phyloP scores from a whole-genome alignment of 352 stramenopile species.

The Pythium insidiosum region DNA sequence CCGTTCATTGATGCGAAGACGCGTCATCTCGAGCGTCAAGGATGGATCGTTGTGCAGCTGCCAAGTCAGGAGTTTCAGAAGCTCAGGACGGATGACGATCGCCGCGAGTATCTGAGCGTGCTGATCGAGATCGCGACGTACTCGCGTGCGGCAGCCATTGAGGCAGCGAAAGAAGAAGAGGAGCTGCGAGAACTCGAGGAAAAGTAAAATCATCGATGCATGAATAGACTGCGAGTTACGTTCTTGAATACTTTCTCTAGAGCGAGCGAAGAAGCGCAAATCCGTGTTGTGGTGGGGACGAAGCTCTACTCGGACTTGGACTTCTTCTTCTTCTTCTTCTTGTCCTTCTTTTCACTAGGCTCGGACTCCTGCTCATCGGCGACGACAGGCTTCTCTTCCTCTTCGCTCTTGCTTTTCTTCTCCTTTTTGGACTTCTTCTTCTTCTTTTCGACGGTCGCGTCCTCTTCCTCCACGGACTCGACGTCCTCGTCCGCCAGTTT shows the following conservation, averaged over 20 bases:
- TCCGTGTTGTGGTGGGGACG: too few relatives aligned
- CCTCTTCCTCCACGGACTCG: too few relatives aligned
- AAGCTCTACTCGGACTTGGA: constrained; percentile 38
- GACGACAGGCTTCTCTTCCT: constrained; percentile 2
- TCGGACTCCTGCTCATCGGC: constrained; percentile 14
- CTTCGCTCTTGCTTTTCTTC: constrained; percentile 6
- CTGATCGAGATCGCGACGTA: constrained; percentile 57
- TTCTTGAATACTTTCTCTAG: too few relatives aligned
- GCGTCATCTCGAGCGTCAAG: constrained; percentile 46
- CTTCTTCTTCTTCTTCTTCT: constrained; percentile 53
- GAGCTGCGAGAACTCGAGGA: not conserved
- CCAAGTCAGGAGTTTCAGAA: constrained; percentile 42
- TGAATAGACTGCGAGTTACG: too few relatives aligned
- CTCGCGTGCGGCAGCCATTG: constrained; percentile 6
- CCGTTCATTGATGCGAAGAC: constrained; percentile 57
- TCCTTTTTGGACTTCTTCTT: constrained; percentile 17
- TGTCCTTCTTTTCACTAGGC: constrained; percentile 18
- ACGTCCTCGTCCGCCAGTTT: too few relatives aligned
- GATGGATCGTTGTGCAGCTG: constrained; percentile 66
- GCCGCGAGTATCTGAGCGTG: constrained; percentile 54
- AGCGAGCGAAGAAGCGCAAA: too few relatives aligned
- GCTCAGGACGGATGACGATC: constrained; percentile 35
- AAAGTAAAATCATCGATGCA: too few relatives aligned
- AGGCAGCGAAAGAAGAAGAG: constrained; percentile 2
- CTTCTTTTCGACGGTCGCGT: too few relatives aligned